Conservation (phyloP, 495 filamentous ascomycete species). For the Penicillium simplicissimum region DNA sequence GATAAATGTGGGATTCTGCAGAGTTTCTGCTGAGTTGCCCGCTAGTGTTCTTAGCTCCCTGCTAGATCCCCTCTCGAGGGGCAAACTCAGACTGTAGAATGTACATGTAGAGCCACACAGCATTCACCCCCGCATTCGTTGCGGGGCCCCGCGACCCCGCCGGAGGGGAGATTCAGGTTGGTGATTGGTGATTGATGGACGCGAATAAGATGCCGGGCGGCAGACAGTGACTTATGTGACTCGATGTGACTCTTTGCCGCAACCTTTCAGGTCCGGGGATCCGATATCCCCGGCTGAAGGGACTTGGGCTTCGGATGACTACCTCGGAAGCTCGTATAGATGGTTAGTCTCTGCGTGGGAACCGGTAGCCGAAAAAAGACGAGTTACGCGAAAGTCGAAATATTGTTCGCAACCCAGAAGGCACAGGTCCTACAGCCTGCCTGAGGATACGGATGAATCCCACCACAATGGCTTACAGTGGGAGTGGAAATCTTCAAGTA, state of each 20-base stretch:
- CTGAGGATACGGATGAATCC: too few species aligned
- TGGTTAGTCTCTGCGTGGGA: too few species aligned
- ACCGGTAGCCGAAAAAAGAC: too few species aligned
- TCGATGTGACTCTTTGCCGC: neutral
- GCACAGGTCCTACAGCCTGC: too few species aligned
- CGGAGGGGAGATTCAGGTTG: neutral
- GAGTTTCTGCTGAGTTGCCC: neutral
- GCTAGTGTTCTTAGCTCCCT: neutral
- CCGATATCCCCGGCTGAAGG: neutral
- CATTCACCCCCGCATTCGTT: neutral
- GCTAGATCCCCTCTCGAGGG: neutral
- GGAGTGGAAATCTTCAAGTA: too few species aligned
- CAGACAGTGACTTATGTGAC: neutral
- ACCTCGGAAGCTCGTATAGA: too few species aligned
- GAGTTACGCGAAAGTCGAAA: too few species aligned
- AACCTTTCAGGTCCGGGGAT: neutral
- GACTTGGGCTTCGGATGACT: neutral
- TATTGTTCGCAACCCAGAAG: too few species aligned
- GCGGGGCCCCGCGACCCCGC: constrained; percentile 1
- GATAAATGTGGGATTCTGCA: neutral
- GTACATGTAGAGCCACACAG: neutral
- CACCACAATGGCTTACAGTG: too few species aligned
- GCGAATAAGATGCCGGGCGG: neutral
- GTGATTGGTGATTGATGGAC: neutral
- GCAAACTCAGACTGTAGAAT: too few species aligned